Evolutionary conservation across 441 rosid species (phyloP).

Genomic region (Populus hybrid): DNA sequence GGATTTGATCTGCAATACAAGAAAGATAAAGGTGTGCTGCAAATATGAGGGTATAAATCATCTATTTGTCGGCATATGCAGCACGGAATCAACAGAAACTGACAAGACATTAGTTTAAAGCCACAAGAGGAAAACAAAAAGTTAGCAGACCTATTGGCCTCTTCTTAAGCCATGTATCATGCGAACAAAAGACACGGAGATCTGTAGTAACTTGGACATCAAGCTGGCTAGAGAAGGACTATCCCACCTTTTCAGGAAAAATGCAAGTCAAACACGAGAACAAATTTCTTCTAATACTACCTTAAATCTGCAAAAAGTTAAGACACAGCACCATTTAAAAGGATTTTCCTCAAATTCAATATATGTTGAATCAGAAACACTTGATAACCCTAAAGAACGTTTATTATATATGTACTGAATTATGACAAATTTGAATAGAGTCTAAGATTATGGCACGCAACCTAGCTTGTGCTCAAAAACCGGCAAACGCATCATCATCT

Average conservation of each 20-base stretch:
- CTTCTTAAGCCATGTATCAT: constrained; percentile 31
- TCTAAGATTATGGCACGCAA: neutral
- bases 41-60: neutral
- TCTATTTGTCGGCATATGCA: neutral
- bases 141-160: constrained; percentile 13
- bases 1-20: constrained; percentile 22
- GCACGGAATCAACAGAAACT: constrained; percentile 22
- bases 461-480: neutral
- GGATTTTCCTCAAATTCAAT: constrained; percentile 8
- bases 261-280: constrained; percentile 40
- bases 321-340: neutral
- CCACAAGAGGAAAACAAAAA: constrained; percentile 24
- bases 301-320: constrained; percentile 20
- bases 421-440: neutral
- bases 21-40: neutral
- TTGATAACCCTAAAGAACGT: constrained; percentile 6
- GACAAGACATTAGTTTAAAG: constrained; percentile 27
- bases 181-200: constrained; percentile 29
- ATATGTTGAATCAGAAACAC: constrained; percentile 12
- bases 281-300: constrained; percentile 12
- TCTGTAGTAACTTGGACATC: constrained; percentile 29
- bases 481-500: neutral
- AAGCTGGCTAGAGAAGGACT: constrained; percentile 18
- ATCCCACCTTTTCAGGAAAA: constrained; percentile 27
- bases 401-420: neutral